Evolutionary conservation across 1,139 yeast genomes (phyloP).

Genomic region (Sugiyamaella grinbergsii): DNA sequence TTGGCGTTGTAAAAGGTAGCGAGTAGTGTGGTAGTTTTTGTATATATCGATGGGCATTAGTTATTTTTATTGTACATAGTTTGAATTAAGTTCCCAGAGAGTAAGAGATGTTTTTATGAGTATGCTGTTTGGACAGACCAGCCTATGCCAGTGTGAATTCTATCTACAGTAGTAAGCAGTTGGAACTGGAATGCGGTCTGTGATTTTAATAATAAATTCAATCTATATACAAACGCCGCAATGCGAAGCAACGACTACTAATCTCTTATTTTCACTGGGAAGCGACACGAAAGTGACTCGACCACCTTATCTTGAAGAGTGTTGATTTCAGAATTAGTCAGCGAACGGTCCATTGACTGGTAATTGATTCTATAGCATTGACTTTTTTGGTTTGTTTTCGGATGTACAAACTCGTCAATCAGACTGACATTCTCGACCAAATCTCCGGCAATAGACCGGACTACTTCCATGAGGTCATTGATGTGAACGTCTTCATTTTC

Average conservation of each 20-base stretch:
- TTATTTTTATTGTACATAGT: no score
- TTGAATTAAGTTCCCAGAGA: no score
- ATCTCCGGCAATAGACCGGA: constrained; percentile 79
- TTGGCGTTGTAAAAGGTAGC: constrained; percentile 77
- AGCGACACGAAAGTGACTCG: constrained; percentile 52
- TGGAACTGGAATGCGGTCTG: no score
- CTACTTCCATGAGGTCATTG: constrained; percentile 93
- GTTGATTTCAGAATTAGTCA: constrained; percentile 82
- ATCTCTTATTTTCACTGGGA: constrained; percentile 63
- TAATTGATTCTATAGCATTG: constrained; percentile 89
- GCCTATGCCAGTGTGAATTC: no score
- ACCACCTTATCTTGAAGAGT: constrained; percentile 66
- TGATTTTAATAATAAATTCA: no score
- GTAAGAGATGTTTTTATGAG: no score
- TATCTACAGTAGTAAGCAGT: no score
- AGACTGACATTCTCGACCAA: constrained; percentile 81
- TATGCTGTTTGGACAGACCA: no score
- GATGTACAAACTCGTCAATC: constrained; percentile 82
- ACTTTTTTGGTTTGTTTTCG: constrained; percentile 73
- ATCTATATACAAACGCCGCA: not conserved
- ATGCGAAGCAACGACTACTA: not conserved
- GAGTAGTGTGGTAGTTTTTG: constrained; percentile 5
- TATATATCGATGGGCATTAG: constrained; percentile 1
- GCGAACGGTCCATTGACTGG: constrained; percentile 92
- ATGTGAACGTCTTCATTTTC: constrained; percentile 56